Percentiles rank a stretch among this genome's conserved stretches.
Evolutionary conservation across 352 stramenopile genomes (phyloP).

Genomic region (Thalassiosira livingstoniorum): DNA sequence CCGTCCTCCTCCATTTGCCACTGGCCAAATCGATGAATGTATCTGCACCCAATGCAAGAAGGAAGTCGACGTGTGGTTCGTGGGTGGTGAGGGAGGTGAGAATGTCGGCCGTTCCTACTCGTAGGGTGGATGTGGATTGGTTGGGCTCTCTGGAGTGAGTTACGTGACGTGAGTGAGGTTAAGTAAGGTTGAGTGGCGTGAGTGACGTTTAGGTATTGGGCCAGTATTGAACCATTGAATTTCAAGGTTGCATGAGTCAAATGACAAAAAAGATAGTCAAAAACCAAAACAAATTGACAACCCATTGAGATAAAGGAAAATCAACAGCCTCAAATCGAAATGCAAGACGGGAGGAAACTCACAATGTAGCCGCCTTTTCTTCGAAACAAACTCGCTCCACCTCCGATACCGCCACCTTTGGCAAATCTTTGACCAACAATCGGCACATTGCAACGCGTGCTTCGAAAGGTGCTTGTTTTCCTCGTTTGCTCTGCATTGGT

Average conservation of each 20-base stretch:
- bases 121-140: constrained; percentile 24
- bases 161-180: no score
- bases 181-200: no score
- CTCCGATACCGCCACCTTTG: constrained; percentile 70
- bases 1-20: constrained; percentile 76
- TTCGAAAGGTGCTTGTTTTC: constrained; percentile 65
- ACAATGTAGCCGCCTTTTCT: constrained; percentile 31
- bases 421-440: constrained; percentile 65
- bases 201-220: no score
- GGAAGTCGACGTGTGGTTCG: constrained; percentile 71
- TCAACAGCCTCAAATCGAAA: neutral
- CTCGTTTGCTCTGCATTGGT: constrained; percentile 73
- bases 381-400: constrained; percentile 73
- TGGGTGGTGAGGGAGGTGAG: constrained; percentile 68
- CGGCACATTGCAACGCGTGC: constrained; percentile 77
- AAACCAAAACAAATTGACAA: neutral
- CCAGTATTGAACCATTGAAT: no score
- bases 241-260: no score
- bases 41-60: constrained; percentile 77
- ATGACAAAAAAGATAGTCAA: neutral
- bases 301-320: neutral
- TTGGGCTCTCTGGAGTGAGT: no score
- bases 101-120: constrained; percentile 77
- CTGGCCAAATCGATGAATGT: constrained; percentile 80
- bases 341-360: constrained; percentile 13